Conservation (phyloP, 768 basidiomycete species). For the Hemileccinum rubropunctum region DNA sequence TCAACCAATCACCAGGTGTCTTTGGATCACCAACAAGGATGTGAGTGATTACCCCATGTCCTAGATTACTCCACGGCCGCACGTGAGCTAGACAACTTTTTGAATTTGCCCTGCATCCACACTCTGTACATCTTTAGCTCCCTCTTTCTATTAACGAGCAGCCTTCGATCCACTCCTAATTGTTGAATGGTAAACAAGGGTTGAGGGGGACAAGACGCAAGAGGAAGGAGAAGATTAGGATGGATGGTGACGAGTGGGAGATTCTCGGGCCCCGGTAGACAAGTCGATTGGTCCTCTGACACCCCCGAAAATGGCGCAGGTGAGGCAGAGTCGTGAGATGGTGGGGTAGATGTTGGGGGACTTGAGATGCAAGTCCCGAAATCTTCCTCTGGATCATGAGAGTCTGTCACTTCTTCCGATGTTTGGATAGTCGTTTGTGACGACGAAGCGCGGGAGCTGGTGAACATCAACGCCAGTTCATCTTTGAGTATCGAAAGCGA, state of each 20-base stretch:
- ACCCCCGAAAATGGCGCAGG: not conserved
- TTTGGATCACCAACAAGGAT: too few relatives aligned
- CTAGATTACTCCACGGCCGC: too few relatives aligned
- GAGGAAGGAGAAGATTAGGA: slow-evolving; percentile 32
- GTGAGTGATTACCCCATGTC: too few relatives aligned
- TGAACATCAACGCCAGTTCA: slow-evolving; percentile 77
- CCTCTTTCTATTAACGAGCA: slow-evolving; percentile 91
- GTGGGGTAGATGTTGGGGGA: slow-evolving; percentile 2
- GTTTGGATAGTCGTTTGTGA: slow-evolving; percentile 29
- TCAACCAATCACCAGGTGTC: too few relatives aligned
- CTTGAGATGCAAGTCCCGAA: not conserved
- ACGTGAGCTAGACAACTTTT: slow-evolving; percentile 34
- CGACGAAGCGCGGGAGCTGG: slow-evolving; percentile 49
- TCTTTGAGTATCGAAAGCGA: slow-evolving; percentile 42
- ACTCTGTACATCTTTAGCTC: slow-evolving; percentile 97
- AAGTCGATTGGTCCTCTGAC: not conserved
- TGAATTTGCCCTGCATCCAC: slow-evolving; percentile 89
- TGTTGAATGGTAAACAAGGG: slow-evolving; percentile 79
- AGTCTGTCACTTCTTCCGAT: slow-evolving; percentile 37
- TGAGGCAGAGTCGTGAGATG: slow-evolving; percentile 2
- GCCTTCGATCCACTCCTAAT: slow-evolving; percentile 83
- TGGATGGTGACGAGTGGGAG: slow-evolving; percentile 30
- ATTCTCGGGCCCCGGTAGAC: slow-evolving; percentile 3
- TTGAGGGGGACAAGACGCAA: slow-evolving; percentile 36
- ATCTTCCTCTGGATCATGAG: slow-evolving; percentile 20